phyloP scores from a whole-genome alignment of 768 basidiomycete genomes.

The Russula sp. region DNA sequence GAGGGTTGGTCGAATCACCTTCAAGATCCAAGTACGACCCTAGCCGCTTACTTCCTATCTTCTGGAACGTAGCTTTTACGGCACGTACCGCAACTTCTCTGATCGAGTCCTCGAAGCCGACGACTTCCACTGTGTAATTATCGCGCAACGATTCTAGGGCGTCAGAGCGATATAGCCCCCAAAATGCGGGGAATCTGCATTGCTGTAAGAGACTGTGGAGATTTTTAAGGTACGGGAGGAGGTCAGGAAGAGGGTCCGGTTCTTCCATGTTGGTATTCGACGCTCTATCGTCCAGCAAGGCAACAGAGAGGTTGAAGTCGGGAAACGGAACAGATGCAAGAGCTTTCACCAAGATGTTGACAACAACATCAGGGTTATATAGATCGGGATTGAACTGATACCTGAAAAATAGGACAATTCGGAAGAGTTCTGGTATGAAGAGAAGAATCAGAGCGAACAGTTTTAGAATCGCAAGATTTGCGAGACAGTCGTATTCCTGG shows the following conservation, averaged over 20 bases:
- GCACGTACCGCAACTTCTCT: conserved; percentile 70
- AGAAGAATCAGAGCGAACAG: conserved; percentile 43
- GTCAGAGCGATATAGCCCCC: conserved; percentile 65
- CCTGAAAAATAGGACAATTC: conserved; percentile 32
- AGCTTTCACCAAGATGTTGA: conserved; percentile 92
- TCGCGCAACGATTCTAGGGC: conserved; percentile 66
- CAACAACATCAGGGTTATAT: conserved; percentile 86
- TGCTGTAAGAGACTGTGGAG: conserved; percentile 68
- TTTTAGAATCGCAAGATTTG: conserved; percentile 92
- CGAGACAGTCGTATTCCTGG: conserved; percentile 89
- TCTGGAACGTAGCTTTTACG: conserved; percentile 70
- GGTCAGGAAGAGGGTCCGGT: conserved; percentile 67
- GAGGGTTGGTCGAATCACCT: conserved; percentile 32
- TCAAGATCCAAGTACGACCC: conserved; percentile 63
- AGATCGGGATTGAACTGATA: conserved; percentile 96
- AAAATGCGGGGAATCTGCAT: conserved; percentile 85
- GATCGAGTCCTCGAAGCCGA: conserved; percentile 79
- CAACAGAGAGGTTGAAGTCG: conserved; percentile 92
- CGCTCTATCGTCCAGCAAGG: conserved; percentile 76
- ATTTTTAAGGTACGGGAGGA: conserved; percentile 60
- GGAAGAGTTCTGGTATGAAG: conserved; percentile 1
- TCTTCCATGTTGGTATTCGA: conserved; percentile 55
- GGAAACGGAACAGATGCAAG: conserved; percentile 79
- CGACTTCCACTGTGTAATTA: conserved; percentile 79
- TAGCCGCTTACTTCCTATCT: conserved; percentile 59